phyloP scores from a whole-genome alignment of 2,329 filamentous ascomycete species.

The Neobulgaria alba region DNA sequence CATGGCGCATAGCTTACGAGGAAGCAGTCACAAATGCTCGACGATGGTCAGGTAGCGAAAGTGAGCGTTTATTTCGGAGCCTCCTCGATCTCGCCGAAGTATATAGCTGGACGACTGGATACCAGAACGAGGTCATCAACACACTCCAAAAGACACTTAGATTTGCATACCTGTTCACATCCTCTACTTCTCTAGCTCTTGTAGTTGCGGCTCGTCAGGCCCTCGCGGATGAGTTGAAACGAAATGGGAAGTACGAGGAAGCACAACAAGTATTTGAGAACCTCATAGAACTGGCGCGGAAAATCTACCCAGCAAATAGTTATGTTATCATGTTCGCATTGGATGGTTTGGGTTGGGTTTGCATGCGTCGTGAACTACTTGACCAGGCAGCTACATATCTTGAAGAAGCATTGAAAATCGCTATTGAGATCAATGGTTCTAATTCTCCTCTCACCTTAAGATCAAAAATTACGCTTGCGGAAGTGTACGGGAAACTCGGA shows the following conservation, averaged over 20 bases:
- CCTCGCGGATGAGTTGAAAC: neutral
- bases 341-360: neutral
- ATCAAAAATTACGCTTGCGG: neutral
- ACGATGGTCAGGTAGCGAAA: too few species aligned
- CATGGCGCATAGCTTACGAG: too few species aligned
- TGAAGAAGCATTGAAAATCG: neutral
- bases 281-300: too few species aligned
- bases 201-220: neutral
- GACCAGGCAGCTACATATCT: neutral
- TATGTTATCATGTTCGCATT: neutral
- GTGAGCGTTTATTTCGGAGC: too few species aligned
- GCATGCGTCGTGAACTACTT: neutral
- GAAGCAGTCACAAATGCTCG: too few species aligned
- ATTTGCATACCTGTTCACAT: neutral
- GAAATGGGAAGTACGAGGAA: neutral
- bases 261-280: neutral
- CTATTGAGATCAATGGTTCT: neutral
- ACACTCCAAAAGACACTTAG: neutral
- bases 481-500: neutral
- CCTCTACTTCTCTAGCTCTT: neutral
- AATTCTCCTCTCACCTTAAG: neutral
- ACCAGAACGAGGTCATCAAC: too few species aligned
- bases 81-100: too few species aligned
- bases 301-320: too few species aligned
- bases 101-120: too few species aligned